These are phyloP conservation scores for Rozella allomycis DNA, from an alignment of 371 early-diverging fungal genomes.

Conservation along the genomic window DNA sequence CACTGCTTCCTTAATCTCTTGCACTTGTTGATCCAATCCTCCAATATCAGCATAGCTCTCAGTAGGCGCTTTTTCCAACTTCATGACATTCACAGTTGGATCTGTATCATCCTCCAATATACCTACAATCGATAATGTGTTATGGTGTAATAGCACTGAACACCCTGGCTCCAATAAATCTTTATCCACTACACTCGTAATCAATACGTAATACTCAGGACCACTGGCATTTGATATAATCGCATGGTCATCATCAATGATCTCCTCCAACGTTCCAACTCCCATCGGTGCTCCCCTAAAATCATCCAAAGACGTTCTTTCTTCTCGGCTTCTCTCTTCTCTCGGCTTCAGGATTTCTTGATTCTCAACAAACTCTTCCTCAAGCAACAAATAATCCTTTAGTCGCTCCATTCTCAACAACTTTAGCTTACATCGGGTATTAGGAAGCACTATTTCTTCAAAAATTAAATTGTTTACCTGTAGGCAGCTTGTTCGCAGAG, in stretches of 20 bases:
- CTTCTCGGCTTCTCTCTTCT: constrained; percentile 81
- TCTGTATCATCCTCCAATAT: constrained; percentile 92
- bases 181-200: constrained; percentile 21
- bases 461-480: background rate
- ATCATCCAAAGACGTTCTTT: constrained; percentile 87
- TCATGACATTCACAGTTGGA: constrained; percentile 99
- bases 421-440: constrained; percentile 88
- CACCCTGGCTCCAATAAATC: constrained; percentile 23
- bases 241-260: constrained; percentile 99
- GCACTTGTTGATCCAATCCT: constrained; percentile 97
- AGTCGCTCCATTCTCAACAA: constrained; percentile 87
- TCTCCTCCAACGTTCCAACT: constrained; percentile 96
- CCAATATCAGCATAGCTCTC: constrained; percentile 99
- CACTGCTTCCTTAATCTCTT: constrained; percentile 99
- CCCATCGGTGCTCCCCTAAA: constrained; percentile 98
- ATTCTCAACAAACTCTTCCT: constrained; percentile 94
- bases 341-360: constrained; percentile 88
- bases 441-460: constrained; percentile 54
- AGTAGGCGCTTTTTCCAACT: constrained; percentile 98
- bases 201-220: constrained; percentile 73
- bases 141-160: constrained; percentile 15
- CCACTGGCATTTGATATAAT: constrained; percentile 92
- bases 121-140: constrained; percentile 76
- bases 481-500: constrained; percentile 68
- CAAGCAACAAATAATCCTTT: constrained; percentile 89